A percentile compares a stretch with the other conserved stretches of the same genome.
Evolutionary conservation across 2,329 filamentous ascomycete genomes (phyloP).

Genomic region (Aspergillus sp.): DNA sequence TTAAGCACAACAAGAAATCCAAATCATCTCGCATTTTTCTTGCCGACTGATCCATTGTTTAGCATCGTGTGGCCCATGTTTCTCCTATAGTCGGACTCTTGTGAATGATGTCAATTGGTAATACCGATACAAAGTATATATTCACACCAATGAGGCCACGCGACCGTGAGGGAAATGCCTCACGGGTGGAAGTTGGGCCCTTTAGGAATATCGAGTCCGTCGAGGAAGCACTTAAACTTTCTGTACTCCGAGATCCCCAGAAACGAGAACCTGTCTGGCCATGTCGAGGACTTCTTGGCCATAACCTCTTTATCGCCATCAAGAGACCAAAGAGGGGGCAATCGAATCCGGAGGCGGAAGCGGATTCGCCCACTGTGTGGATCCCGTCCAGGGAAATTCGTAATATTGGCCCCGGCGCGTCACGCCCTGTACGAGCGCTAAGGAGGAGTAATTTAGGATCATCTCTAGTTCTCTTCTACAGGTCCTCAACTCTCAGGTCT

Average conservation of each 20-base stretch:
- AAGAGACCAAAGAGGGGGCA: slow-evolving; percentile 8
- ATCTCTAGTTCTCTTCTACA: slow-evolving; percentile 7
- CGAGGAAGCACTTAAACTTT: neutral
- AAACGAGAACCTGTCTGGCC: neutral
- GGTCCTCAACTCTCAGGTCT: slow-evolving; percentile 2
- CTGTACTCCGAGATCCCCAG: neutral
- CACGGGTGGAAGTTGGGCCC: neutral
- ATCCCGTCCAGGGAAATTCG: slow-evolving; percentile 11
- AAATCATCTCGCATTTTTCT: neutral
- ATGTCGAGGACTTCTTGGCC: neutral
- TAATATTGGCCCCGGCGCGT: slow-evolving; percentile 12
- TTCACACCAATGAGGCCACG: neutral
- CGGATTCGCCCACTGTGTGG: slow-evolving; percentile 10
- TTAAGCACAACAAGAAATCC: neutral
- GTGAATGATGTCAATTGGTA: slow-evolving; percentile 9
- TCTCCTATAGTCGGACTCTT: neutral
- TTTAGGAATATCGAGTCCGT: neutral
- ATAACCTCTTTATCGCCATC: neutral
- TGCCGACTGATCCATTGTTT: neutral
- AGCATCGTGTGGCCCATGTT: neutral
- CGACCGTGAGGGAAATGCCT: neutral
- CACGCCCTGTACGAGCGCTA: slow-evolving; percentile 7
- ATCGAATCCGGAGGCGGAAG: neutral
- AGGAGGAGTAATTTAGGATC: slow-evolving; percentile 3
- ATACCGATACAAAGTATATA: slow-evolving; percentile 2